Base-by-base conservation (phyloP, 1,139 yeast genomes). In the Scheffersomyces segobiensis region DNA sequence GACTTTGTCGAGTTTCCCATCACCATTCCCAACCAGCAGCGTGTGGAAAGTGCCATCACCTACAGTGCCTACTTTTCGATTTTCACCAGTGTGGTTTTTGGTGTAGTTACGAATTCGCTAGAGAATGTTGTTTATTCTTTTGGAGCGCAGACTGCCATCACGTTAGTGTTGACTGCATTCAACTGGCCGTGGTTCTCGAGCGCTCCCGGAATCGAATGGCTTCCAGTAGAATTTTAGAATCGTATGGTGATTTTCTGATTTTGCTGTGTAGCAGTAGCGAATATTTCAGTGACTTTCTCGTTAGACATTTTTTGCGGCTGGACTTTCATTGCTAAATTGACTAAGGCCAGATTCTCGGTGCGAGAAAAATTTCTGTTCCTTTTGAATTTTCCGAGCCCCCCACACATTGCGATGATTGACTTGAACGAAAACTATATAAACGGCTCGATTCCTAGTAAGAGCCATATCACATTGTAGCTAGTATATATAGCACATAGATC, bases 21-120 rank as follows among this genome's bases (percentile, higher is more conserved):
- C 62, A 91, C 87, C 71, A 86, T 81, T 65, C 75, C 81, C 64
- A 89, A 91, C 60, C 93, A 88, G 70, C 74, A 62, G 46, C 58
- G 60, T 48, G 71, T 64, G 12, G 79, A 79, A 63, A 47, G 47
- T 53, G 52, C 69, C 65, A 52, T 76, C 62, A 55, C 62, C 52
- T 60, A 58, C 53, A 54, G 64, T 46, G 62, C 70, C 52, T 67
- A 65, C 63, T 54, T 64, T n/a, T 61, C 72, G 53, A 65, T 71
- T 6, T 63, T 74, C n/a, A 54, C 78, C 50, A 73, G 85, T 50
- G 73, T 84, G 49, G 46, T 82, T 0, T 69, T 75, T 48, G 91
- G 91, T 1, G 77, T 82, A 57, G 55, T 76, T 3, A 63, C 78
- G 32, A 83, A 81, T 60, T 74, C 80, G 58, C 64, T 87, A 32